Percentiles rank a stretch among this genome's conserved stretches.
phyloP scores from a whole-genome alignment of 441 rosid species.

The Dalechampia spathulata region DNA sequence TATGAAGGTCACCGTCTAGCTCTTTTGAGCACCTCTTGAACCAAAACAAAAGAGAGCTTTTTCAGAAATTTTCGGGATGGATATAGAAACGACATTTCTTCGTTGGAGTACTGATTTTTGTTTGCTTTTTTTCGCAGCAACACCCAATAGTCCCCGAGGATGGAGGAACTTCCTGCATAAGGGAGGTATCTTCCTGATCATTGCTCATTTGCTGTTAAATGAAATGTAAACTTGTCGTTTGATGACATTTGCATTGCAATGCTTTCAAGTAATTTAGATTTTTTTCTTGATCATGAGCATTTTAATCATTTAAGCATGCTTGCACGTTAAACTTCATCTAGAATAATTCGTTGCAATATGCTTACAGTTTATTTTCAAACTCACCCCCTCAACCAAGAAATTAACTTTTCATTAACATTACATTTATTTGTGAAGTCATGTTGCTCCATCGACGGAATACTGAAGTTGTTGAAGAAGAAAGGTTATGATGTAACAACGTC shows the following conservation, averaged over 20 bases:
- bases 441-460: constrained; percentile 52
- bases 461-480: constrained; percentile 65
- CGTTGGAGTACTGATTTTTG: neutral
- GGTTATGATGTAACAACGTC: constrained; percentile 78
- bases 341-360: no score
- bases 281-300: no score
- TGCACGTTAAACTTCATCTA: constrained; percentile 9
- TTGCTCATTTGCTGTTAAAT: neutral
- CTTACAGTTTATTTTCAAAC: no score
- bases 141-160: constrained; percentile 52
- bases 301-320: neutral
- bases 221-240: neutral
- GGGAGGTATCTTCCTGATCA: constrained; percentile 46
- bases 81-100: no score
- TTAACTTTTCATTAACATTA: no score
- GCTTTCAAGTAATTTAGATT: no score
- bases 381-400: no score
- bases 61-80: no score
- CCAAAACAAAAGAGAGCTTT: no score
- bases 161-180: constrained; percentile 47
- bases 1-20: no score
- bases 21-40: no score
- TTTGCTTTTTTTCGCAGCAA: constrained; percentile 40
- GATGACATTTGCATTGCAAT: constrained; percentile 15
- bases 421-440: no score